Evolutionary conservation across 805 yeast genomes (phyloP), one percentile per base, ranked within the genome.

Genomic region (Candida glaebosa): DNA sequence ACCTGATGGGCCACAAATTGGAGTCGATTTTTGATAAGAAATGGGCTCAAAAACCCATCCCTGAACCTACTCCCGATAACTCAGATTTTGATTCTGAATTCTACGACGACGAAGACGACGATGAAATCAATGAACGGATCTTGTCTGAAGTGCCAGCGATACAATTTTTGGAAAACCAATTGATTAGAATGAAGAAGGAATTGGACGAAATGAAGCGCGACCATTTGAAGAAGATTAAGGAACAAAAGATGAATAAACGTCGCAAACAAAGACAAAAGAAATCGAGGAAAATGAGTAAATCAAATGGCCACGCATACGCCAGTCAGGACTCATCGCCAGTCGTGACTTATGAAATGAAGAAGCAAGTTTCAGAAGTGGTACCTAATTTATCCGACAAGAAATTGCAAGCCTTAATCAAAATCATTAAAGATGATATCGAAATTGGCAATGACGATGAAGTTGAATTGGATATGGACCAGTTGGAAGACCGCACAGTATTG

Each of bases 291-390:
- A 50, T 46, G 33, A 50, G 54, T 55, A 57, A 44, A 56, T 54
- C 50, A 3, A 31, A 31, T 18, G 31, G 33, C 22, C 31, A 35
- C 15, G 34, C 34, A 14, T 31, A 36, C 14, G 6, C 32, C 15
- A 8, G 33, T 42, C 1, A 44, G 39, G 30, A 22, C 44, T 18
- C 26, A 7, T 10, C 33, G 12, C 69, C 70, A 9, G 62, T 60
- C 41, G 88, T 91, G 40, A 87, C 96, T 0, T 93, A 87, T 59
- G 98, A 90, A 57, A 91, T 91, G 98, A 93, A 93, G 76, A 87
- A 87, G 59, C 93, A 88, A 60, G 82, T 93, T 44, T 80, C 89
- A 42, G 97, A 89, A 57, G 82, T 82, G 51, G 90, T 93, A 59
- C 81, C 83, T 39, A 81, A 80, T 44, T 66, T 82, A 48, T 78